Percentiles rank a stretch among this genome's conserved stretches.
phyloP scores from a whole-genome alignment of 345 rosid species.

The Abelmoschus esculentus region DNA sequence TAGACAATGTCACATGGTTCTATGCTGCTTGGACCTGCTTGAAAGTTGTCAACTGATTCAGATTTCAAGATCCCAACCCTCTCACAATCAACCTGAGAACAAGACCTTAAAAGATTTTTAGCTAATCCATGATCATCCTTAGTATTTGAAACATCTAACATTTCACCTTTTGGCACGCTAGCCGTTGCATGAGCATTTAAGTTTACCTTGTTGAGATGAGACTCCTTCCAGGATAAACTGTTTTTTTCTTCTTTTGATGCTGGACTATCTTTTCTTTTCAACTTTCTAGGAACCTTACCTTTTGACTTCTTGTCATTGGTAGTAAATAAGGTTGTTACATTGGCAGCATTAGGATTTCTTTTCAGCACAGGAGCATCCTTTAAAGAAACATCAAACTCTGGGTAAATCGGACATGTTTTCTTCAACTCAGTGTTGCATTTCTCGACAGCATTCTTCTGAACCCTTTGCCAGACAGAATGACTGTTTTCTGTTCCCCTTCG shows the following conservation, averaged over 20 bases:
- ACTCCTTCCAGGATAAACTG: conserved; percentile 18
- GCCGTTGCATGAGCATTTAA: conserved; percentile 9
- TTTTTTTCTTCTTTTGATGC: conserved; percentile 24
- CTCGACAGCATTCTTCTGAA: conserved; percentile 27
- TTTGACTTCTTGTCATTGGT: conserved; percentile 21
- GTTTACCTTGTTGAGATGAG: conserved; percentile 22
- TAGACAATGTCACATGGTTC: conserved; percentile 8
- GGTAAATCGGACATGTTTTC: conserved; percentile 15
- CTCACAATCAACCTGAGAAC: conserved; percentile 5
- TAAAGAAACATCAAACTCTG: conserved; percentile 9
- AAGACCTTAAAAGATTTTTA: conserved; percentile 15
- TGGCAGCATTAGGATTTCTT: conserved; percentile 19
- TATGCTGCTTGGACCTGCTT: conserved; percentile 12
- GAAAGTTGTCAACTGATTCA: conserved; percentile 17
- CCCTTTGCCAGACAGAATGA: conserved; percentile 47
- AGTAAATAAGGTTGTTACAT: conserved; percentile 12
- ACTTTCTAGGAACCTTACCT: conserved; percentile 24
- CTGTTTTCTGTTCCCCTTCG: conserved; percentile 28
- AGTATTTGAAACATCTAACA: conserved; percentile 11
- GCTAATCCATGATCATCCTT: conserved; percentile 8
- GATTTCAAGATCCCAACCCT: conserved; percentile 16
- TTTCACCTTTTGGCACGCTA: conserved; percentile 16
- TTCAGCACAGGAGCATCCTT: conserved; percentile 16
- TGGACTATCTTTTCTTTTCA: conserved; percentile 23
- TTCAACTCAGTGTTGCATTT: conserved; percentile 18